These are phyloP conservation scores for Rhododendron griersonianum DNA, from an alignment of 148 eudicot species.

Conservation along the genomic window DNA sequence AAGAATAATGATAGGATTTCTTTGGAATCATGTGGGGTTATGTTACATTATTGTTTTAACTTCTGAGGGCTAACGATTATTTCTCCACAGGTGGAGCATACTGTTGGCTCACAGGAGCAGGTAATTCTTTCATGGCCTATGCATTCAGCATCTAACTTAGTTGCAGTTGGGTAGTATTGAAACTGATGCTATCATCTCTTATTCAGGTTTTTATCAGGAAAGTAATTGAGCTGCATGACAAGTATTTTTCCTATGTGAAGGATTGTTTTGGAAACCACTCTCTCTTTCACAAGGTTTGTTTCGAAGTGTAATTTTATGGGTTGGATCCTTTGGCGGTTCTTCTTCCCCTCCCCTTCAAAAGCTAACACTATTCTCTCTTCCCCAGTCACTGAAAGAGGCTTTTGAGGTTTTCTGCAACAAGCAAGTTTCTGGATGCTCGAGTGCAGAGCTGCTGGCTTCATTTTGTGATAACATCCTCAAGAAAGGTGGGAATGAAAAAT, in stretches of 20 bases:
- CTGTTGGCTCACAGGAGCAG: conserved; percentile 34
- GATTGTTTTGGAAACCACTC: conserved; percentile 27
- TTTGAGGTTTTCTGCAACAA: conserved; percentile 32
- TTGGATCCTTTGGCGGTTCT: background rate
- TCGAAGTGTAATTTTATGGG: background rate
- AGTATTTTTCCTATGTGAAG: conserved; percentile 31
- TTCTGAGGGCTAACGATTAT: conserved; percentile 4
- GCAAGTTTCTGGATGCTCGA: conserved; percentile 20
- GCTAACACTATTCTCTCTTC: conserved; percentile 3
- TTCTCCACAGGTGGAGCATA: conserved; percentile 20
- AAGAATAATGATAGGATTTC: background rate
- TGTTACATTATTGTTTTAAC: background rate
- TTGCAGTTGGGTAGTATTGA: background rate
- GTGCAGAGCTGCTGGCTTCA: conserved; percentile 29
- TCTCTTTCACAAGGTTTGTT: conserved; percentile 41
- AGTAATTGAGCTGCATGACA: conserved; percentile 39
- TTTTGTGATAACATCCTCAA: conserved; percentile 30
- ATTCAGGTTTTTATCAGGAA: conserved; percentile 29
- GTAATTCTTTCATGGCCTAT: conserved; percentile 4
- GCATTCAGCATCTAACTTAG: background rate
- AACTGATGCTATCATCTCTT: conserved; percentile 11
- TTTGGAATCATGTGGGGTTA: background rate
- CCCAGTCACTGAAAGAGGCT: conserved; percentile 30
- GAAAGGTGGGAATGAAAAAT: conserved; percentile 29
- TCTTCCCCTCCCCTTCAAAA: background rate